Percentiles rank a stretch among this genome's conserved stretches.
Evolutionary conservation across 331 rosid species (phyloP).

Genomic region (Quercus tomentella): DNA sequence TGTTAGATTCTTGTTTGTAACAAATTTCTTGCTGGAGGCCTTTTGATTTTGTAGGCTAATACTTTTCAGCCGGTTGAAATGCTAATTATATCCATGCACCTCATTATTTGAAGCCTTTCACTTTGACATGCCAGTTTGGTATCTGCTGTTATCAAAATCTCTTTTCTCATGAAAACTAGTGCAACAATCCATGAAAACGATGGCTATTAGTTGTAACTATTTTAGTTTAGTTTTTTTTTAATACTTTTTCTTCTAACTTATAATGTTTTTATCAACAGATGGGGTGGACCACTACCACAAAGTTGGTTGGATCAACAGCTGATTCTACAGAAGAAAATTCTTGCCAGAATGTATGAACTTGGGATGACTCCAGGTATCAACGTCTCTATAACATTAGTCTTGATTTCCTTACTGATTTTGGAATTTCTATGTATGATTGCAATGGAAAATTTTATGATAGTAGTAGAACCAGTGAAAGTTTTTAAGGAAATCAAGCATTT

Average conservation of each 20-base stretch:
- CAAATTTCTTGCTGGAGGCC: background rate
- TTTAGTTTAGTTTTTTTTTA: background rate
- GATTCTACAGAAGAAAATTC: constrained; percentile 67
- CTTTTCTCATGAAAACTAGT: background rate
- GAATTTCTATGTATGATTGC: background rate
- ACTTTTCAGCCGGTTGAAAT: constrained; percentile 1
- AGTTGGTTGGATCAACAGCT: constrained; percentile 82
- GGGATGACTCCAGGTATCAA: constrained; percentile 84
- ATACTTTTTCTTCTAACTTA: background rate
- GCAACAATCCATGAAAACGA: background rate
- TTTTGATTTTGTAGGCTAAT: background rate
- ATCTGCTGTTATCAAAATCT: constrained; percentile 6
- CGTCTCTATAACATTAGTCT: background rate
- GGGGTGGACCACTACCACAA: constrained; percentile 88
- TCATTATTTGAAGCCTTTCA: constrained; percentile 9
- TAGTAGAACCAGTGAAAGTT: background rate
- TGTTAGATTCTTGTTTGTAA: no score
- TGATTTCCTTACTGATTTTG: background rate
- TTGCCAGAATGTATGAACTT: constrained; percentile 67
- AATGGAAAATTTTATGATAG: background rate
- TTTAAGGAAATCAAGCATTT: background rate
- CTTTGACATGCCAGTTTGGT: constrained; percentile 4
- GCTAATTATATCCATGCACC: constrained; percentile 7
- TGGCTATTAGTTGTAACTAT: constrained; percentile 1
- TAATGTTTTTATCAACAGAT: constrained; percentile 28